Evolutionary conservation across 495 filamentous ascomycete genomes (phyloP).

Genomic region (Xylaria scruposa): DNA sequence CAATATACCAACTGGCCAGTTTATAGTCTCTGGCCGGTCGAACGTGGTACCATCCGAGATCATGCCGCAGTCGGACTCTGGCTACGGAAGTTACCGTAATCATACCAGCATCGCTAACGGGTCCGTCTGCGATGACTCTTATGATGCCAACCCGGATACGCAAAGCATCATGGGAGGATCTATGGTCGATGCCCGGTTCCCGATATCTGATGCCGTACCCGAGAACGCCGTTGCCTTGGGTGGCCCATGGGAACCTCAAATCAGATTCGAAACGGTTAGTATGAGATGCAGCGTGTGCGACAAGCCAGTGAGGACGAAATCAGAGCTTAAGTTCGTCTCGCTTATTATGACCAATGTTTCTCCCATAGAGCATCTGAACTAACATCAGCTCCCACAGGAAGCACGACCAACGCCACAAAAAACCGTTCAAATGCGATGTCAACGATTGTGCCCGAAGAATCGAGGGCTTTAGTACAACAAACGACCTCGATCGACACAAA

Average conservation of each 20-base stretch:
- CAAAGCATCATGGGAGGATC: slow-evolving; percentile 45
- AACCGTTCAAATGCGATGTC: slow-evolving; percentile 71
- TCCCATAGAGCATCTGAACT: not conserved
- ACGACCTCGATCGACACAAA: slow-evolving; percentile 79
- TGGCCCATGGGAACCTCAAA: slow-evolving; percentile 28
- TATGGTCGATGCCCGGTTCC: slow-evolving; percentile 29
- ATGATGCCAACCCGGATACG: slow-evolving; percentile 45
- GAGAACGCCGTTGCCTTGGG: not conserved
- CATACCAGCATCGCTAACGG: slow-evolving; percentile 51
- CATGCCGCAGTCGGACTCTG: slow-evolving; percentile 61
- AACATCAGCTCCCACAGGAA: slow-evolving; percentile 62
- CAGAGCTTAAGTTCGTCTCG: slow-evolving; percentile 55
- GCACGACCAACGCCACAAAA: slow-evolving; percentile 78
- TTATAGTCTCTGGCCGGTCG: slow-evolving; percentile 24
- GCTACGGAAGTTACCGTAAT: slow-evolving; percentile 59
- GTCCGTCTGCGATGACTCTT: slow-evolving; percentile 53
- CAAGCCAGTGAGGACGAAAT: slow-evolving; percentile 52
- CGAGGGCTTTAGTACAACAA: slow-evolving; percentile 80
- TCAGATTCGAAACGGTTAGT: slow-evolving; percentile 26
- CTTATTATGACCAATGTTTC: not conserved
- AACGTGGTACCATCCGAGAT: slow-evolving; percentile 58
- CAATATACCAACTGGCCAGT: slow-evolving; percentile 23
- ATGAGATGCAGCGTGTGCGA: slow-evolving; percentile 44
- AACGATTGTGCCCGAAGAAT: slow-evolving; percentile 60
- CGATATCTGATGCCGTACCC: not conserved